Conservation (phyloP, 2,329 filamentous ascomycete genomes). For the Trichoderma koningii region DNA sequence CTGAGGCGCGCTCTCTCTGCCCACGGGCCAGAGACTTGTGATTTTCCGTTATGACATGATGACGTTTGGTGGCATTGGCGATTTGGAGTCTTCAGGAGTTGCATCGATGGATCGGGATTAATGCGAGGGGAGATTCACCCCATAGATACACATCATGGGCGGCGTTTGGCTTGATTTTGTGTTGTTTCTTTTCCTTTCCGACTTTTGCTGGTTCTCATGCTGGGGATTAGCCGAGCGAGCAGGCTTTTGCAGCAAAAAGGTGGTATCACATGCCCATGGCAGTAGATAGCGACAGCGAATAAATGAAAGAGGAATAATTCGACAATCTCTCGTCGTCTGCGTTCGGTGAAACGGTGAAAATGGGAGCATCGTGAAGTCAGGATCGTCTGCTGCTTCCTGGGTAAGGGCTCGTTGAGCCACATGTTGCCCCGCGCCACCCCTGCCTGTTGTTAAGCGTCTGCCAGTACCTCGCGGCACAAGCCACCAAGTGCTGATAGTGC, state of each 20-base stretch:
- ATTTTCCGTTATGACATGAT: slow-evolving; percentile 17
- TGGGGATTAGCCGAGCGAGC: slow-evolving; percentile 11
- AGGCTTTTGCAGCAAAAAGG: background rate
- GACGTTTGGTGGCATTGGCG: slow-evolving; percentile 19
- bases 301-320: background rate
- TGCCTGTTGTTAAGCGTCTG: slow-evolving; percentile 19
- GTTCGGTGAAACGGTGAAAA: background rate
- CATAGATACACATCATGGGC: slow-evolving; percentile 23
- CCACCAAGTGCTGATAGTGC: background rate
- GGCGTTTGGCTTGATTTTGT: slow-evolving; percentile 18
- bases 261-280: background rate
- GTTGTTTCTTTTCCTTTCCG: background rate
- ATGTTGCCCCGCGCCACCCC: slow-evolving; percentile 9
- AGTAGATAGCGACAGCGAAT: slow-evolving; percentile 15
- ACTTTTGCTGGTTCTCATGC: background rate
- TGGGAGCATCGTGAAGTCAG: slow-evolving; percentile 3
- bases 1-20: background rate
- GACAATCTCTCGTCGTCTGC: background rate
- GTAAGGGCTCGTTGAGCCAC: slow-evolving; percentile 13
- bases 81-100: slow-evolving; percentile 24
- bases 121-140: slow-evolving; percentile 1
- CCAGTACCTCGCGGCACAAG: background rate
- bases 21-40: background rate
- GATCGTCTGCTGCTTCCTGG: background rate
- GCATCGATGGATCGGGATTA: slow-evolving; percentile 9